Conservation (phyloP, 805 yeast genomes). For the Metschnikowia matae region DNA sequence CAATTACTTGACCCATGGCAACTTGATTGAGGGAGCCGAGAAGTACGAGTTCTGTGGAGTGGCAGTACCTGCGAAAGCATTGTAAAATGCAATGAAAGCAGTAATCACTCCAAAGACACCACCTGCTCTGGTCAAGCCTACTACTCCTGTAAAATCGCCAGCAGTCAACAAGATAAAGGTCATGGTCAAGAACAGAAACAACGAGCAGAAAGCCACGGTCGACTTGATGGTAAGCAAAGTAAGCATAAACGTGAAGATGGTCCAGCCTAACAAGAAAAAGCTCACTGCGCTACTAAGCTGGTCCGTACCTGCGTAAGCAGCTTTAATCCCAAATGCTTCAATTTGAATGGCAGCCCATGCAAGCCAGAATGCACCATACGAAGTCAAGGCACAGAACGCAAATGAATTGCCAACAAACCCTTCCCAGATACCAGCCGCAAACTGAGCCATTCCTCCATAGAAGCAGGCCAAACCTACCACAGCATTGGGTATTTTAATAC, state of each 20-base stretch:
- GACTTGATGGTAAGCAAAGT: constrained; percentile 35
- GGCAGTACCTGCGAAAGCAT: constrained; percentile 40
- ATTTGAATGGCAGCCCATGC: constrained; percentile 57
- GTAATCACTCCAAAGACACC: constrained; percentile 42
- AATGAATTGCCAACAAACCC: constrained; percentile 19
- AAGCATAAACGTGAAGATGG: constrained; percentile 37
- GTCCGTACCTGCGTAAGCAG: constrained; percentile 37
- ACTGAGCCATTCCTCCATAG: constrained; percentile 20
- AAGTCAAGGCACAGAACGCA: constrained; percentile 18
- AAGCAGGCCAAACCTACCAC: constrained; percentile 19
- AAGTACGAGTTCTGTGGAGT: constrained; percentile 33
- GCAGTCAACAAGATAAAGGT: constrained; percentile 36
- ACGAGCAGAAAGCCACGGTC: constrained; percentile 32
- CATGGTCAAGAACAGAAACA: constrained; percentile 29
- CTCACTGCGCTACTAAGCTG: constrained; percentile 32
- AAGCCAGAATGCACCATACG: constrained; percentile 65
- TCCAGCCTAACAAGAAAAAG: constrained; percentile 39
- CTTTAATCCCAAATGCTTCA: constrained; percentile 55
- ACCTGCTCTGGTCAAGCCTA: constrained; percentile 32
- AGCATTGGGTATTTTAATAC: constrained; percentile 13
- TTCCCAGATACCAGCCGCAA: constrained; percentile 20
- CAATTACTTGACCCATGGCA: constrained; percentile 17
- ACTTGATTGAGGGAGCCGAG: constrained; percentile 26
- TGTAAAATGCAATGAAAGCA: constrained; percentile 37
- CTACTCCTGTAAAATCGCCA: constrained; percentile 29